A percentile compares a stretch with the other conserved stretches of the same genome.
Evolutionary conservation across 2,329 filamentous ascomycete genomes (phyloP).

Genomic region (Teratosphaeria nubilosa): DNA sequence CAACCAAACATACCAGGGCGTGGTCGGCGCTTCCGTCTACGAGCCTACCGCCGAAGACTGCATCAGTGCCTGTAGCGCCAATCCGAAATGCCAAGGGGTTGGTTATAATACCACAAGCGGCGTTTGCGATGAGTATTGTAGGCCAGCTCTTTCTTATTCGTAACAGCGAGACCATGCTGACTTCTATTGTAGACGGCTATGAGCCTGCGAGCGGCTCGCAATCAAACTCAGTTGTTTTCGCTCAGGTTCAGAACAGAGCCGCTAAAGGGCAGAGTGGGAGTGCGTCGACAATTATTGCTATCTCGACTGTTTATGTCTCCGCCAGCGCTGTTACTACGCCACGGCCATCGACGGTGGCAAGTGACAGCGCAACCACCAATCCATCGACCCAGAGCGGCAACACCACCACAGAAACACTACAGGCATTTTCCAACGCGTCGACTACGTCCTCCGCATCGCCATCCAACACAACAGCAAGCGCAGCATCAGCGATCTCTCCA

Average conservation of each 20-base stretch:
- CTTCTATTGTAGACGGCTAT: background rate
- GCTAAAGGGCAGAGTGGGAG: background rate
- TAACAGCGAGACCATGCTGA: background rate
- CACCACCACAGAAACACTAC: background rate
- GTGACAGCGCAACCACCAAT: background rate
- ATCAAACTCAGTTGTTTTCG: background rate
- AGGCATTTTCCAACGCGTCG: background rate
- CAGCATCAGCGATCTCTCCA: background rate
- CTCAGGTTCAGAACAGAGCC: background rate
- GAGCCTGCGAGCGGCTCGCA: background rate
- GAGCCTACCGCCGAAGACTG: background rate
- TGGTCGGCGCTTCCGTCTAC: background rate
- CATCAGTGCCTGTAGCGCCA: background rate
- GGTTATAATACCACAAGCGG: background rate
- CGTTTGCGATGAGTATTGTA: constrained; percentile 1
- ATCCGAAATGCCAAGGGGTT: background rate
- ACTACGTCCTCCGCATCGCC: background rate
- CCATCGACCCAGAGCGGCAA: background rate
- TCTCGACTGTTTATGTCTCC: background rate
- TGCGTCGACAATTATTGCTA: background rate
- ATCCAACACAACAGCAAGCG: background rate
- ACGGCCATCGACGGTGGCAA: background rate
- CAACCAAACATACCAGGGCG: constrained; percentile 1
- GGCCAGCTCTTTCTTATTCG: background rate
- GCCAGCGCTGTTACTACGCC: background rate